Percentiles rank a stretch among this genome's conserved stretches.
Conservation (phyloP, 2,329 filamentous ascomycete genomes). For the Aspergillus jensenii region DNA sequence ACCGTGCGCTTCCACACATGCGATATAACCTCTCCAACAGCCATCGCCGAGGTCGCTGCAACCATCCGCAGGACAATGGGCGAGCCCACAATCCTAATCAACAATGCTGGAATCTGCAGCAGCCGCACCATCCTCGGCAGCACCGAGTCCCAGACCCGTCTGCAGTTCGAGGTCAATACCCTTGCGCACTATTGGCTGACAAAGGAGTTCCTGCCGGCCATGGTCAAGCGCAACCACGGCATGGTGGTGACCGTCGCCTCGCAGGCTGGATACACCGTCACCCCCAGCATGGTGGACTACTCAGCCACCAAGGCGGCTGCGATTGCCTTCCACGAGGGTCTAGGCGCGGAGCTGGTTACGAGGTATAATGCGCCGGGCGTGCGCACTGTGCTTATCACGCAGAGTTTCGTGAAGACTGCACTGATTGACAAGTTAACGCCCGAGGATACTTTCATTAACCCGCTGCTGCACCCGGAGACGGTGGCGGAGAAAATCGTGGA, state of each 20-base stretch:
- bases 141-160: constrained; percentile 59
- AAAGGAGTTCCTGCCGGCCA: constrained; percentile 66
- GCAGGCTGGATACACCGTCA: constrained; percentile 60
- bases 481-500: constrained; percentile 64
- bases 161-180: constrained; percentile 69
- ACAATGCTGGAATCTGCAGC: constrained; percentile 40
- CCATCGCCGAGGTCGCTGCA: constrained; percentile 54
- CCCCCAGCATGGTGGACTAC: constrained; percentile 69
- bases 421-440: constrained; percentile 60
- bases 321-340: constrained; percentile 66
- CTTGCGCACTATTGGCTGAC: constrained; percentile 67
- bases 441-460: constrained; percentile 52
- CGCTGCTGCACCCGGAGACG: constrained; percentile 58
- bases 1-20: constrained; percentile 68
- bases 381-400: constrained; percentile 63
- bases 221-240: constrained; percentile 65
- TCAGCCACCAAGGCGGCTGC: constrained; percentile 65
- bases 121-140: constrained; percentile 62
- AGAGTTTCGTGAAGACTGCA: constrained; percentile 62
- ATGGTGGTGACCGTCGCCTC: constrained; percentile 71
- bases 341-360: constrained; percentile 58
- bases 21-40: constrained; percentile 63
- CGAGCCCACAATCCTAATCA: constrained; percentile 63
- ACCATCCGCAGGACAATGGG: constrained; percentile 59
- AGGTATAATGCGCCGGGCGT: constrained; percentile 64